phyloP scores from a whole-genome alignment of 2,329 filamentous ascomycete species.

The Microascus cirrosus region DNA sequence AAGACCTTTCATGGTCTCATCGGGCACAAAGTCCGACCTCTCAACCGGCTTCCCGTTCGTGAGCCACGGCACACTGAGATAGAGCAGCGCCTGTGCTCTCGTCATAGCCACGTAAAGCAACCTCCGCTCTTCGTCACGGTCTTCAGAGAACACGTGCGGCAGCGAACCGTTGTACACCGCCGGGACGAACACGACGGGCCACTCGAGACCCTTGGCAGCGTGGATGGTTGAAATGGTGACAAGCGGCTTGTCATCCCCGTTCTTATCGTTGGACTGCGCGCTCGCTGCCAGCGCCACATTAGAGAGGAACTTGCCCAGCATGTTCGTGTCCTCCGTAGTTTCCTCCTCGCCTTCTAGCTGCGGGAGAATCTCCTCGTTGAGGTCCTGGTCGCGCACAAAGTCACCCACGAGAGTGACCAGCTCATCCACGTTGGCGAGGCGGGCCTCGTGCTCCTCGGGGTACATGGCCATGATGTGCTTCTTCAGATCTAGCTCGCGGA shows the following conservation, averaged over 20 bases:
- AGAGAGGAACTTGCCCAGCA: slow-evolving; percentile 70
- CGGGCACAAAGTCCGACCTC: slow-evolving; percentile 15
- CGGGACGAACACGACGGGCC: slow-evolving; percentile 90
- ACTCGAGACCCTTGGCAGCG: slow-evolving; percentile 89
- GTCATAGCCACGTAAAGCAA: slow-evolving; percentile 97
- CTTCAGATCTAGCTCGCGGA: slow-evolving; percentile 60
- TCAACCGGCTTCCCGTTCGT: slow-evolving; percentile 13
- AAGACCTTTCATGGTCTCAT: slow-evolving; percentile 22
- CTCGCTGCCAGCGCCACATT: slow-evolving; percentile 84
- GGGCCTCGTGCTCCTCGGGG: slow-evolving; percentile 61
- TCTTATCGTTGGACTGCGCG: slow-evolving; percentile 52
- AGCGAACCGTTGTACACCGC: slow-evolving; percentile 84
- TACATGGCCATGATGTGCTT: slow-evolving; percentile 63
- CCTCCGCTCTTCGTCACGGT: slow-evolving; percentile 73
- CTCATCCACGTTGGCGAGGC: slow-evolving; percentile 86
- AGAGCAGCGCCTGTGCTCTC: slow-evolving; percentile 73
- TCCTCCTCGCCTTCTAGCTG: slow-evolving; percentile 64
- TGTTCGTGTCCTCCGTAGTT: slow-evolving; percentile 42
- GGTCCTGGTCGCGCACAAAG: slow-evolving; percentile 36
- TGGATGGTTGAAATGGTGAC: slow-evolving; percentile 95
- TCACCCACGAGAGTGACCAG: slow-evolving; percentile 72
- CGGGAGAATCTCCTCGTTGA: slow-evolving; percentile 46
- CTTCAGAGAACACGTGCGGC: slow-evolving; percentile 76
- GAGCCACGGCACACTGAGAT: slow-evolving; percentile 68
- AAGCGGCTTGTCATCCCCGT: slow-evolving; percentile 45